Evolutionary conservation across 768 basidiomycete species (phyloP), one percentile per base, ranked within the genome.

Genomic region (Leccinum barrowsii): DNA sequence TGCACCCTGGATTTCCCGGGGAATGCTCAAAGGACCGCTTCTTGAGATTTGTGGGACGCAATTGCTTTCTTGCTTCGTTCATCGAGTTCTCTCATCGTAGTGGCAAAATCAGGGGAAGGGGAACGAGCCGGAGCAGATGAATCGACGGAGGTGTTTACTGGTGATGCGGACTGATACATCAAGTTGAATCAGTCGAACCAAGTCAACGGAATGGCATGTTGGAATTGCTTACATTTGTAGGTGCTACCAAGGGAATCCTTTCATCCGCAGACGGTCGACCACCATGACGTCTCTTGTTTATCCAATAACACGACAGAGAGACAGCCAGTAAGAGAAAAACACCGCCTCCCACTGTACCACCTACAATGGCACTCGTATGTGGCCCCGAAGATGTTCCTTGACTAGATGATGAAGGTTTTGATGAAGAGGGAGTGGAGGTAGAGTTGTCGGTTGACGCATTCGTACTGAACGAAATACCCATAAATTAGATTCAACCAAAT

Each of bases 281-380:
- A 5, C 24, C 5, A 3, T 24, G 19, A 5, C 42, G 50, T 46
- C 47, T 52, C 22, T 48, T 59, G 7, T 26, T 8, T 48, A 22
- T 48, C 47, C 47, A 24, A 26, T 48, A 48, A 26, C 24, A 48
- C 17, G 15, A 48, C 24, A 48, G 21, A 24, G 24, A 48, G 47
- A 15, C 3, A 17, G 24, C 24, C 47, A 48, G 13, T 7, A 47
- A 12, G 24, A 48, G 24, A 22, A 24, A 13, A 26, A 13, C 24
- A 26, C 13, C 42, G 0, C 53, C 63, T 2, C 53, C 63, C 2
- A 65, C 35, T 0, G 30, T 17, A 15, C 57, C 59, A 19, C 65
- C 62, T 1, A 56, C 35, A 12, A 63, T 63, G 13, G 51, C 54
- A 0, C 57, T 50, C 13, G 30, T 30, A 40, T 51, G 46, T 50